Percentiles rank a stretch among this genome's conserved stretches.
Evolutionary conservation across 2,329 filamentous ascomycete species (phyloP).

Genomic region (Fusarium paranaense): DNA sequence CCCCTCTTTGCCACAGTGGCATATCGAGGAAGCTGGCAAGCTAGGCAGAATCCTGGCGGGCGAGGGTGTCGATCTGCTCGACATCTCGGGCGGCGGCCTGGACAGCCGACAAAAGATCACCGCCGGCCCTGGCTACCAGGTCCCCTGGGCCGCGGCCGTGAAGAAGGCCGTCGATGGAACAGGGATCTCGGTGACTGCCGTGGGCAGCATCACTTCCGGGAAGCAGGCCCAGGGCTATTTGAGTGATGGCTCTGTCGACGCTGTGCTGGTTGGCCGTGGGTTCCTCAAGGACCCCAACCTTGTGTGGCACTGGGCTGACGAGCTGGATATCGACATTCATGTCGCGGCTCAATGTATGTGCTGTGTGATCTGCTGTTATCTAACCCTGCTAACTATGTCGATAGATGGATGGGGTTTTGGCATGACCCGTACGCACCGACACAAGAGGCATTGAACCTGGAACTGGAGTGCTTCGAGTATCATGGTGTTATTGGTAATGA

Average conservation of each 20-base stretch:
- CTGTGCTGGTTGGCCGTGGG: constrained; percentile 59
- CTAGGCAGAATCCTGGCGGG: constrained; percentile 72
- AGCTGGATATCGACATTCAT: constrained; percentile 59
- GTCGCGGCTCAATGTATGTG: constrained; percentile 52
- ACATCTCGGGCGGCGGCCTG: constrained; percentile 75
- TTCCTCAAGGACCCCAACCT: constrained; percentile 68
- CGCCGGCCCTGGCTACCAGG: constrained; percentile 75
- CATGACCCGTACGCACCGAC: constrained; percentile 42
- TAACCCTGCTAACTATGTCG: not conserved
- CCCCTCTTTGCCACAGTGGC: constrained; percentile 67
- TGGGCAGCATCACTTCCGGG: constrained; percentile 58
- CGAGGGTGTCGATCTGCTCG: constrained; percentile 77
- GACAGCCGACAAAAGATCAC: constrained; percentile 69
- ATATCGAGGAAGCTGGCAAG: constrained; percentile 69
- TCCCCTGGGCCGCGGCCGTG: constrained; percentile 71
- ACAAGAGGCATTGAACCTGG: constrained; percentile 29
- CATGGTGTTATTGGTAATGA: not conserved
- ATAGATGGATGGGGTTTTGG: constrained; percentile 43
- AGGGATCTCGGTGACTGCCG: constrained; percentile 52
- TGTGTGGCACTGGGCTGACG: constrained; percentile 65
- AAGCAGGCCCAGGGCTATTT: constrained; percentile 60
- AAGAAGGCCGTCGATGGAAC: constrained; percentile 76
- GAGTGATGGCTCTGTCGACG: constrained; percentile 57
- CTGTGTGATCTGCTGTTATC: too few relatives aligned
- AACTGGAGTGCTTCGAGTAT: not conserved